Conservation (phyloP, 805 yeast species). For the Grigorovia humatica region DNA sequence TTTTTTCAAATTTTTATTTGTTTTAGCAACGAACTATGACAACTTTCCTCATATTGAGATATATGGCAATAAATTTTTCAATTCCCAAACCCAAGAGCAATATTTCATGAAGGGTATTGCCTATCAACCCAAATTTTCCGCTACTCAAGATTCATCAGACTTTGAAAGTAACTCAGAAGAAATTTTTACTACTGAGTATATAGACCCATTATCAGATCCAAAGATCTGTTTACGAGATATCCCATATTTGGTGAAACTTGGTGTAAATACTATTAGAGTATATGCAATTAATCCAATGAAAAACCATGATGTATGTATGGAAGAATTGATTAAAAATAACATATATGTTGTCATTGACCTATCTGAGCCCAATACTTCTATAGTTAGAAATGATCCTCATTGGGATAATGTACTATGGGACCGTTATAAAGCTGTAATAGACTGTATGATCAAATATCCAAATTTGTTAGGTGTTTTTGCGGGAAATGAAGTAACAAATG, state of each 20-base stretch:
- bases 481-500: slow-evolving; percentile 93
- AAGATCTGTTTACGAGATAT: slow-evolving; percentile 70
- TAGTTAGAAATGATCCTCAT: slow-evolving; percentile 63
- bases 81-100: slow-evolving; percentile 61
- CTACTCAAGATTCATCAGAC: slow-evolving; percentile 29
- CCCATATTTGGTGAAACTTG: slow-evolving; percentile 57
- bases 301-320: slow-evolving; percentile 72
- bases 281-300: slow-evolving; percentile 69
- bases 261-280: slow-evolving; percentile 73
- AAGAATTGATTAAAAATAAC: slow-evolving; percentile 67
- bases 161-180: slow-evolving; percentile 1
- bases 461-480: slow-evolving; percentile 93
- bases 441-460: slow-evolving; percentile 62
- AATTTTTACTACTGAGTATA: slow-evolving; percentile 15
- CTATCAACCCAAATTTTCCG: slow-evolving; percentile 52
- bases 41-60: slow-evolving; percentile 39
- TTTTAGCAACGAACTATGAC: background rate
- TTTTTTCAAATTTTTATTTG: background rate
- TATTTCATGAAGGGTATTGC: slow-evolving; percentile 85
- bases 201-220: slow-evolving; percentile 73
- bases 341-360: slow-evolving; percentile 87
- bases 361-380: slow-evolving; percentile 73
- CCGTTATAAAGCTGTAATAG: slow-evolving; percentile 77
- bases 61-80: slow-evolving; percentile 68
- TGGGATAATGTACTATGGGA: slow-evolving; percentile 67